Base-by-base conservation (phyloP, 805 yeast species). In the Yamadazyma endophytica region DNA sequence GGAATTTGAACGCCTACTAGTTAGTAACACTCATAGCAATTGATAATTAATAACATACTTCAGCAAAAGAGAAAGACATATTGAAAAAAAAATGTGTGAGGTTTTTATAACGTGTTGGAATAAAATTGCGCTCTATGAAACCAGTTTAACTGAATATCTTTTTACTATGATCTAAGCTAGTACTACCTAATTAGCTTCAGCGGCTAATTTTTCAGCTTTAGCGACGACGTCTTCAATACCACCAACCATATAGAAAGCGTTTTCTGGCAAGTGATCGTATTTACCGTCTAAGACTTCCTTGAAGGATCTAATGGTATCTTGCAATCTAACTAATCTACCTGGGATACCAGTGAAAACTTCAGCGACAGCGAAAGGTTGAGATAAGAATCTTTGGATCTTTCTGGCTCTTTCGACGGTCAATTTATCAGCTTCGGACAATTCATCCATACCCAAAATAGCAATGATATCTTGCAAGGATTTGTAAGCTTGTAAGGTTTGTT, bases 391-490 rank as follows among this genome's bases (percentile, higher is more conserved):
- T 78, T 92, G 97, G 63, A 92, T 88, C 84, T 92, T 92, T 80
- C 98, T 87, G 58, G 98, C 98, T 80, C 98, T 90, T 81, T 92
- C 98, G 70, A 92, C 98, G 50, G 97, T 90, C 67, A 92, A 82
- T 77, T 92, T 92, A 75, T 92, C 98, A 57, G 81, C 73, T 79
- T 92, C 98, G 51, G 97, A 88, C 76, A 92, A 82, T 79, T 92
- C 98, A 73, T 92, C 98, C 98, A 92, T 92, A 89, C 98, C 98
- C 71, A 92, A 84, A 80, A 92, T 92, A 71, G 98, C 98, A 82
- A 92, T 92, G 73, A 92, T 92, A 82, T 92, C 98, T 79, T 92
- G 98, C 68, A 92, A 79, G 55, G 98, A 92, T 80, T 92, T 92
- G 84, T 92, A 92, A 56, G 97, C 96, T 79, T 92, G 98, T 69